Percentiles rank a stretch among this genome's conserved stretches.
phyloP scores from a whole-genome alignment of 106 monocot species.

The Dioscorea dumetorum region DNA sequence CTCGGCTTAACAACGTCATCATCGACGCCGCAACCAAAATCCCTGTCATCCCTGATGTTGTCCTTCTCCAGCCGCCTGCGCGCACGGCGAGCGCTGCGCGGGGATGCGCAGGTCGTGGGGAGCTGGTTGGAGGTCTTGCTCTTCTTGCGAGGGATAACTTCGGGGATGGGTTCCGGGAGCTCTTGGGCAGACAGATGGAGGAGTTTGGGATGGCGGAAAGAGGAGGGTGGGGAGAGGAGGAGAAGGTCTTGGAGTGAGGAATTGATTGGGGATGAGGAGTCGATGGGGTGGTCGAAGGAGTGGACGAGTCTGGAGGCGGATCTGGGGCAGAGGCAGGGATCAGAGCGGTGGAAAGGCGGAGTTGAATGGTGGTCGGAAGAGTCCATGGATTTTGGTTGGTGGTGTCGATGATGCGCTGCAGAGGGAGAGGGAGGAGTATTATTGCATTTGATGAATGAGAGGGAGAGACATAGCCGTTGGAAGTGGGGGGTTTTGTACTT shows the following conservation, averaged over 20 bases:
- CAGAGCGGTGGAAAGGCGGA: constrained; percentile 21
- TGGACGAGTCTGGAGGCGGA: neutral
- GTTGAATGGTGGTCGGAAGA: constrained; percentile 3
- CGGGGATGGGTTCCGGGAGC: constrained; percentile 16
- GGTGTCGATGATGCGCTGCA: neutral
- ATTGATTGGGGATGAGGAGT: constrained; percentile 11
- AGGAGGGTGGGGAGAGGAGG: constrained; percentile 44
- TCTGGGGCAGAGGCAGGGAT: neutral
- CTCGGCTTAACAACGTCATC: constrained; percentile 29
- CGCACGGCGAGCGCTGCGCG: constrained; percentile 36
- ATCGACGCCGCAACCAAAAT: constrained; percentile 7
- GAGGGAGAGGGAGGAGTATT: neutral
- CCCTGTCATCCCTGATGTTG: constrained; percentile 28
- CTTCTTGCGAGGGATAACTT: constrained; percentile 10
- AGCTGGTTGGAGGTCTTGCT: constrained; percentile 16
- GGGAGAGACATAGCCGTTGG: neutral
- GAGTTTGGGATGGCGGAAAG: constrained; percentile 10
- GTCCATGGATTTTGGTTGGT: constrained; percentile 8
- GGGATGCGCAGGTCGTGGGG: constrained; percentile 29
- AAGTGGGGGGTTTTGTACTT: neutral
- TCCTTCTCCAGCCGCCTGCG: constrained; percentile 54
- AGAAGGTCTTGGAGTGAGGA: constrained; percentile 53
- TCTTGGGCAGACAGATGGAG: constrained; percentile 18
- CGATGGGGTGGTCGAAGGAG: constrained; percentile 5
- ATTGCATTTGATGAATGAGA: neutral